Evolutionary conservation across 208 protist genomes (phyloP), one percentile per base, ranked within the genome.

Genomic region (Entamoeba histolytica): DNA sequence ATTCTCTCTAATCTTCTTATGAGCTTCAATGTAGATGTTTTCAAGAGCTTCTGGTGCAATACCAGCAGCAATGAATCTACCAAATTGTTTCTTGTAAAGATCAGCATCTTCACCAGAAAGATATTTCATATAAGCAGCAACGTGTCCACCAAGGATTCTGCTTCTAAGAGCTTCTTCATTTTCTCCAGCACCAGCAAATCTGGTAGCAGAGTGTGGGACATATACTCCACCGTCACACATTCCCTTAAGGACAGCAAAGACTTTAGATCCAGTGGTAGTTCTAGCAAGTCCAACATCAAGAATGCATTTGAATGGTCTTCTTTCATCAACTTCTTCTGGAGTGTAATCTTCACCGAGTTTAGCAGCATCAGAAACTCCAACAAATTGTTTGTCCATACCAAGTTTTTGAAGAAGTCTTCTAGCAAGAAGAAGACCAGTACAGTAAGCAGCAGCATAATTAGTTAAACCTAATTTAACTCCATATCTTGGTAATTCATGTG

Each of bases 371-470:
- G 97, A 96, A 92, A 96, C 94, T 93, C 98, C 98, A 94, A 96
- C 94, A 96, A 99, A 99, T 91, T 96, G 95, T 73, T 98, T 95
- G 51, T 96, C 98, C 39, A 99, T 96, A 87, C 95, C 94, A 69
- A 99, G 93, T 96, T 99, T 99, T 31, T 94, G 95, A 49, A 99
- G 97, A 51, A 98, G 95, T 94, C 98, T 97, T 95, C 98, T 98
- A 44, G 98, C 98, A 8, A 98, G 93, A 52, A 99, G 97, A 44
- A 99, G 97, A 92, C 98, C 98, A 51, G 98, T 99, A 93, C 96
- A 96, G 96, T 99, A 99, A 94, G 96, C 96, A 47, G 98, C 97
- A 23, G 98, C 96, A 96, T 99, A 99, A 97, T 99, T 99, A 93
- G 98, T 99, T 92, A 99, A 96, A 94, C 98, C 98, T 93, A 98